Percentiles rank a stretch among this genome's conserved stretches.
Evolutionary conservation across 768 basidiomycete species (phyloP).

Genomic region (Pulveroboletus sp.): DNA sequence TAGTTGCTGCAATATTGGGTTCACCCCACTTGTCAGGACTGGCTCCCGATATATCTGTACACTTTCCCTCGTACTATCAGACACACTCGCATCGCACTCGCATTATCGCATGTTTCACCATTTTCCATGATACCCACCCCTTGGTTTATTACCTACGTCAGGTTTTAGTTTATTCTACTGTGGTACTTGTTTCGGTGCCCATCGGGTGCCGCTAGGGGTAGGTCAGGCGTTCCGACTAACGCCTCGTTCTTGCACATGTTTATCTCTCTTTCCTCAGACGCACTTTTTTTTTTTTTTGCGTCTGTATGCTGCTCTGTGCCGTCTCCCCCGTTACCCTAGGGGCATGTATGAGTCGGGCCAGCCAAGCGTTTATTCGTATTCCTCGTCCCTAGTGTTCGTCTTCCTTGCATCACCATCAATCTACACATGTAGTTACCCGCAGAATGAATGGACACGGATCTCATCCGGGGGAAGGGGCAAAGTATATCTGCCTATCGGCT

Average conservation of each 20-base stretch:
- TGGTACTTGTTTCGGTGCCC: constrained; percentile 4
- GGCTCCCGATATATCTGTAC: constrained; percentile 13
- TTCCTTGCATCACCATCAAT: not conserved
- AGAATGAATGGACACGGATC: constrained; percentile 7
- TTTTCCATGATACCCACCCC: constrained; percentile 7
- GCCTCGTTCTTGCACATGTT: constrained; percentile 1
- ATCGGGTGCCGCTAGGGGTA: constrained; percentile 7
- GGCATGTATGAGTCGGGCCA: constrained; percentile 11
- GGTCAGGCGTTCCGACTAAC: not conserved
- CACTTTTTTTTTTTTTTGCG: not conserved
- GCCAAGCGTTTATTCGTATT: constrained; percentile 1
- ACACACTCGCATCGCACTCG: constrained; percentile 5
- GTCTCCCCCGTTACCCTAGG: not conserved
- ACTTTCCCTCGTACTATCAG: constrained; percentile 17
- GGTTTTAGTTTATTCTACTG: constrained; percentile 10
- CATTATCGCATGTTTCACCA: constrained; percentile 14
- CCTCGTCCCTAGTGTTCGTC: not conserved
- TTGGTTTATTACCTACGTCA: constrained; percentile 6
- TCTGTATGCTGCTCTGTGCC: constrained; percentile 1
- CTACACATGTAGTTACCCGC: not conserved
- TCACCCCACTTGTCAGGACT: constrained; percentile 18
- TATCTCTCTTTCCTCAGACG: not conserved
- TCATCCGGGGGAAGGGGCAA: not conserved
- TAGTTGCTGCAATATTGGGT: not conserved
- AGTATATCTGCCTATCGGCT: not conserved